Base-by-base conservation (phyloP, 208 protist species). In the Crithidia expoeki region DNA sequence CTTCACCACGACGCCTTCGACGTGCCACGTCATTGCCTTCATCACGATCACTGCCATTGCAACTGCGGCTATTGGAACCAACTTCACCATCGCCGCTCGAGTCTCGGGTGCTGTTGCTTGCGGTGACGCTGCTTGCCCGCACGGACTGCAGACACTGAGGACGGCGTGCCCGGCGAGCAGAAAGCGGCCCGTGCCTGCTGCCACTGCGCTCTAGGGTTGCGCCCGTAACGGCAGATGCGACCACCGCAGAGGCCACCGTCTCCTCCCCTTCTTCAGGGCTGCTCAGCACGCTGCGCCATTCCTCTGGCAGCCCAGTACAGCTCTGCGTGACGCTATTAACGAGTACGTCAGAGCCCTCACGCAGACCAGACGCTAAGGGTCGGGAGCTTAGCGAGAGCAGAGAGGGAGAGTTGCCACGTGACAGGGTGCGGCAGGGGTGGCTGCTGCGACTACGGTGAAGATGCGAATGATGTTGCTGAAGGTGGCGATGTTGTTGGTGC, bases 381-480 rank as follows among this genome's bases (percentile, higher is more conserved):
- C 53, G 44, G 1, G 55, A 51, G 53, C 60, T 68, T 42, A 75
- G 25, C 34, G 61, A 68, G 53, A 75, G 46, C 46, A 63, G 40
- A 1, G 69, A 68, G 56, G 68, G 46, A 25, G 58, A 42, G n/a
- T 42, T 17, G 33, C 21, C 32, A 25, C 62, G 62, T 0, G 62
- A 12, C 17, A 40, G 19, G 33, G n/a, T n/a, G 11, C 33, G 1
- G 5, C 50, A 50, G 5, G 10, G 42, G 21, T 34, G 62, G 33
- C 49, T 58, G 34, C 33, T 36, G 23, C 56, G 10, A 17, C 52
- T 1, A 19, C 12, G 21, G 44, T 49, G 44, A 5, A 23, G 44
- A 49, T 12, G 44, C 44, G 19, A 49, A 17, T 49, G 9, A n/a
- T 25, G 17, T 32, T 25, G 32, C n/a, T 46, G 23, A 12, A 46